Base-by-base conservation (phyloP, 257 asterid species). In the Phtheirospermum japonicum region DNA sequence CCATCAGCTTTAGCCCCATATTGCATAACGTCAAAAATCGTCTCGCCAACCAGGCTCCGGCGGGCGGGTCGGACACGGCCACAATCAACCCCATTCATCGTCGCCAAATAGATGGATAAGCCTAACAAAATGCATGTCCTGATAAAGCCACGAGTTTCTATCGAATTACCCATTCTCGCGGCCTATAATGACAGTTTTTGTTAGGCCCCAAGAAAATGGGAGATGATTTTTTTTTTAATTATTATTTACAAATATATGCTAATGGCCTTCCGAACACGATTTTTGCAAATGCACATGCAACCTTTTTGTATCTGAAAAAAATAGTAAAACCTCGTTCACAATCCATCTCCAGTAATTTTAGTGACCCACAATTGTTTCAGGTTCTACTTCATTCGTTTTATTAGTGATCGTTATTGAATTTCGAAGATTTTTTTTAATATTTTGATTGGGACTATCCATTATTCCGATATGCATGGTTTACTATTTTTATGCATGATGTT, bases 1-100 rank as follows among this genome's bases (percentile, higher is more conserved):
- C 79, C 85, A 57, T 82, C 75, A 2, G 84, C 71, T 59, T 40
- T 76, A 23, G 93, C 93, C 53, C 83, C 93, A 43, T 52, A 59
- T 0, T 49, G 59, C 40, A 74, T 82, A 60, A 84, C 76, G 55
- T 84, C 90, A 54, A 69, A 82, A 73, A 79, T 68, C 18, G 17
- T 0, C 71, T 69, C 85, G 14, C 3, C 73, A 4, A 39, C 11
- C 11, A 77, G 77, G 75, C 64, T 63, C 68, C 83, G 66, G 17
- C 76, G 75, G 36, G 53, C 31, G 55, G 76, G 10, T 8, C 40
- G 51, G 13, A 23, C 26, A 14, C 78, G 62, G 39, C 34, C 40
- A 13, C 73, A 55, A 26, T 66, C 71, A 1, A 33, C 77, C 54
- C 49, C 63, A 32, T 61, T 28, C 62, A 33, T 48, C 3, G 59